Evolutionary conservation across 257 asterid genomes (phyloP), one percentile per base, ranked within the genome.

Genomic region (Jaltomata sinuosa): DNA sequence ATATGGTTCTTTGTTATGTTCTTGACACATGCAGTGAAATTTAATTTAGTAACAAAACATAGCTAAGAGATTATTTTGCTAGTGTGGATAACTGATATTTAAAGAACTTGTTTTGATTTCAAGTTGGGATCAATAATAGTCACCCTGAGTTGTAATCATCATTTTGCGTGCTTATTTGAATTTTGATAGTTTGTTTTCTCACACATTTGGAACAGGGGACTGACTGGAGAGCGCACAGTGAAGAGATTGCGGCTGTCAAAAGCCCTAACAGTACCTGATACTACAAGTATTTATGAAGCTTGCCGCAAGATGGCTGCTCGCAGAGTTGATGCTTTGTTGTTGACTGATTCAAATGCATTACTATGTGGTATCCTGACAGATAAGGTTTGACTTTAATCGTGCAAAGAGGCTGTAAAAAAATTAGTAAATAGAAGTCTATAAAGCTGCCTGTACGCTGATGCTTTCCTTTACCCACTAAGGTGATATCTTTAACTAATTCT

Each of bases 321-420:
- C 18, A 90, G 97, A 86, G 97, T 94, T 79, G 96, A 92, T 90
- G 99, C 98, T 29, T 88, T 97, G 74, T 92, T 97, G 90, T 91
- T 97, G 74, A 97, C 98, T 15, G 99, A 97, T 87, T 94, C 99
- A 79, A 97, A 95, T 84, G 98, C 97, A 29, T 89, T 97, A 80
- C 84, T 97, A 86, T 93, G 98, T 62, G 99, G 99, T 86, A 97
- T 97, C 89, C 89, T 97, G 87, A 97, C 99, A 4, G 99, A 95
- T 84, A 97, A 94, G 97, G 99, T 93, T 86, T 84, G 65, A 32
- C 84, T 80, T 68, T 83, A 71, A 55, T 86, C 11, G 31, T 64
- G 55, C 47, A 36, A 53, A 72, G 36, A 31, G 77, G 69, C 29
- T 40, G 29, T 78, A 40, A 49, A 42, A 42, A 14, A 7, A 18